Conservation (phyloP, 495 filamentous ascomycete genomes). For the Lepraria neglecta region DNA sequence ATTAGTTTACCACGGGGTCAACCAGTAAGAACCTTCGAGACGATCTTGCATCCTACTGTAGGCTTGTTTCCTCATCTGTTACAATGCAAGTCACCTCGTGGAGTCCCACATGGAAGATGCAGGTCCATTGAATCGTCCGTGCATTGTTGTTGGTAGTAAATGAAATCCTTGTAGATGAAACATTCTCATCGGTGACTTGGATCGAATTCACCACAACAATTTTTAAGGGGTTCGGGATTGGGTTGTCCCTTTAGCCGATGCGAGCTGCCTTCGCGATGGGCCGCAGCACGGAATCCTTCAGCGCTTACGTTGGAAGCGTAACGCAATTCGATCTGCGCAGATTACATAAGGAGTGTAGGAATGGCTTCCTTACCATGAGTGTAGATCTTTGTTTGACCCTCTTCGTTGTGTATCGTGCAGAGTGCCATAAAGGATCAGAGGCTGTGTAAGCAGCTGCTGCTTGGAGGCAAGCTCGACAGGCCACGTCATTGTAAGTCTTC, state of each 20-base stretch:
- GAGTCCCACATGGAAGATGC: neutral
- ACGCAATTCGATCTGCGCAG: neutral
- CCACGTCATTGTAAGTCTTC: no score
- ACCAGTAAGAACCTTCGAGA: neutral
- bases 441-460: neutral
- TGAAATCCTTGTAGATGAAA: neutral
- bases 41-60: neutral
- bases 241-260: neutral
- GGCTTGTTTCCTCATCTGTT: no score
- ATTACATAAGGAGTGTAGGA: neutral
- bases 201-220: no score
- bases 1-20: neutral
- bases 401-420: neutral
- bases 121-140: neutral
- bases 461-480: no score
- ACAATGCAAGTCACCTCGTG: neutral
- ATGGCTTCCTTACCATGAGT: neutral
- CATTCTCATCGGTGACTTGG: neutral
- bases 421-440: neutral
- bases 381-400: neutral
- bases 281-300: conserved; percentile 6
- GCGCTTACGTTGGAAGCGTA: conserved; percentile 3
- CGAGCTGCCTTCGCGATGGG: conserved; percentile 1
- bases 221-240: no score
- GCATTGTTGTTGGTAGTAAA: neutral